Percentiles rank a stretch among this genome's conserved stretches.
These are phyloP conservation scores for Trichoderma sp. DNA, from an alignment of 2,329 filamentous ascomycete genomes.

Conservation along the genomic window DNA sequence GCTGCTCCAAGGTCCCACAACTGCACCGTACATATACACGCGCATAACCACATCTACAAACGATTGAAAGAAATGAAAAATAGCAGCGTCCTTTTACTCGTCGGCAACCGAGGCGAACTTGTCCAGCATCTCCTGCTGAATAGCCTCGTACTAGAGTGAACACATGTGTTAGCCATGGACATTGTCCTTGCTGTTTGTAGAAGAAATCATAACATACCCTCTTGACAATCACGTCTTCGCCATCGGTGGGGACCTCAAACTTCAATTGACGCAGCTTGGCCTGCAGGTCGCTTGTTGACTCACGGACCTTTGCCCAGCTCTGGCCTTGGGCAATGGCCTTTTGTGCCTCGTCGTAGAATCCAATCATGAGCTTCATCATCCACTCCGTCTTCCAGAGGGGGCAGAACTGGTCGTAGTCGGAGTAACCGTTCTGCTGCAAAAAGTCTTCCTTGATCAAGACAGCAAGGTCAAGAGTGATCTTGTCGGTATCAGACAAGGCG, in stretches of 20 bases:
- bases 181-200: neutral
- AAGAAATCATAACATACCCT: constrained; percentile 58
- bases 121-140: constrained; percentile 89
- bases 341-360: constrained; percentile 95
- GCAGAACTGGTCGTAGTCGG: constrained; percentile 98
- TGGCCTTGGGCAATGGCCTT: constrained; percentile 91
- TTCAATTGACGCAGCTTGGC: constrained; percentile 85
- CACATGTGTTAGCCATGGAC: constrained; percentile 41
- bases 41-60: constrained; percentile 20
- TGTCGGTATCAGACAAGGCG: constrained; percentile 91
- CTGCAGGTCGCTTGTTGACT: constrained; percentile 85
- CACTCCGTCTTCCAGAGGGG: constrained; percentile 99
- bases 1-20: constrained; percentile 31
- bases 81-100: constrained; percentile 59
- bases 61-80: neutral
- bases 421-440: constrained; percentile 98
- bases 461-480: constrained; percentile 94
- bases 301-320: constrained; percentile 88
- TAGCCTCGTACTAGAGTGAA: constrained; percentile 73
- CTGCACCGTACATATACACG: constrained; percentile 14
- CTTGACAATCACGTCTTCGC: constrained; percentile 74
- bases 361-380: constrained; percentile 99
- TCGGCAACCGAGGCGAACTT: constrained; percentile 96
- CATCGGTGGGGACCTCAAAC: constrained; percentile 88
- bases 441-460: constrained; percentile 96